Conservation (phyloP, 345 rosid species). For the Populus alba region DNA sequence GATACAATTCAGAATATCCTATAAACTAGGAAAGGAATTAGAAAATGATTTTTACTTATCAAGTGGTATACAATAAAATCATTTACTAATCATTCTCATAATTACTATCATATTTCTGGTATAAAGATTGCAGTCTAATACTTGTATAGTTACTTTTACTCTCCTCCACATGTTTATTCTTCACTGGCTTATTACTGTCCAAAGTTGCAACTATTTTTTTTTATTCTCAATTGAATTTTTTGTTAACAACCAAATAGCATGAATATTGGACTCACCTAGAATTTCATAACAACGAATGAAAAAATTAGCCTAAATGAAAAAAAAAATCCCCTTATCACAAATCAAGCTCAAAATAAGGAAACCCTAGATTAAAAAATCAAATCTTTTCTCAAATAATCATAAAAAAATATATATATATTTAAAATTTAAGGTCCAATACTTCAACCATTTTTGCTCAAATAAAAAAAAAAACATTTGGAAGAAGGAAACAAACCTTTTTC, state of each 20-base stretch:
- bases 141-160: conserved; percentile 13
- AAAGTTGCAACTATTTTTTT: conserved; percentile 37
- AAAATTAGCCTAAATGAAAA: no score
- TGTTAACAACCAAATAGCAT: conserved; percentile 4
- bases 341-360: not conserved
- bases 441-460: not conserved
- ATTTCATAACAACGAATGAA: not conserved
- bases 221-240: conserved; percentile 30
- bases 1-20: no score
- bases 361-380: conserved; percentile 2
- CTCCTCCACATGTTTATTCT: conserved; percentile 32
- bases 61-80: not conserved
- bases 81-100: conserved; percentile 53
- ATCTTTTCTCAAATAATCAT: not conserved
- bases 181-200: conserved; percentile 4
- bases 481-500: conserved; percentile 58
- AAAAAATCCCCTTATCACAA: no score
- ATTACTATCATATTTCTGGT: conserved; percentile 58
- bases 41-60: no score
- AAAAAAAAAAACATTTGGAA: not conserved
- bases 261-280: not conserved
- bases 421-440: not conserved
- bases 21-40: no score
- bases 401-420: not conserved
- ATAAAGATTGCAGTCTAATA: conserved; percentile 47